These are phyloP conservation scores for Russula emetica DNA, from an alignment of 768 basidiomycete species.

Conservation along the genomic window DNA sequence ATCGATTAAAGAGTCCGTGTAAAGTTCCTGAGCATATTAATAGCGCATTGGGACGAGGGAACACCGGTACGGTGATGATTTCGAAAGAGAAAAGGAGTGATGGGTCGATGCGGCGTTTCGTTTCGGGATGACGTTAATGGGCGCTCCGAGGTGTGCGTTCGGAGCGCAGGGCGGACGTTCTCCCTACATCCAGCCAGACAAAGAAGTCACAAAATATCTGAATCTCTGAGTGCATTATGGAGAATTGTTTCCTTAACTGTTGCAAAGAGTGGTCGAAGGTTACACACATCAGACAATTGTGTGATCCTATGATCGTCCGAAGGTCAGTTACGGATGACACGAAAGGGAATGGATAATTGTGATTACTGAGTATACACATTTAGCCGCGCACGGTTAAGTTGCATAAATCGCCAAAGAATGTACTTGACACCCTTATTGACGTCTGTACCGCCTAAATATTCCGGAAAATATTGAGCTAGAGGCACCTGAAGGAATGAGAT, in stretches of 20 bases:
- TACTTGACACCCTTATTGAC: slow-evolving; percentile 45
- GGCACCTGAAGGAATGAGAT: slow-evolving; percentile 26
- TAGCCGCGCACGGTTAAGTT: slow-evolving; percentile 36
- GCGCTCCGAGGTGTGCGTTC: background rate
- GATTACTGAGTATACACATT: background rate
- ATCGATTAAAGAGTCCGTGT: no score
- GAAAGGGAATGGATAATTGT: background rate
- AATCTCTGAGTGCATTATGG: background rate
- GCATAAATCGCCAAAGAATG: slow-evolving; percentile 47
- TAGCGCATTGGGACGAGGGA: no score
- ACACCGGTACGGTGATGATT: no score
- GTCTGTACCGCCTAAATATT: slow-evolving; percentile 43
- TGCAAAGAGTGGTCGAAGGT: background rate
- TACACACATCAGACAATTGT: background rate
- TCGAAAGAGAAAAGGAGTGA: no score
- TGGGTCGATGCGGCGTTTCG: no score
- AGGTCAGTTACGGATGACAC: background rate
- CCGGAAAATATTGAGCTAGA: slow-evolving; percentile 38
- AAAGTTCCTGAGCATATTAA: no score
- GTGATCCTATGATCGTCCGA: background rate
- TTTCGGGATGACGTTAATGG: no score
- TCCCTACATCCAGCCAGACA: background rate
- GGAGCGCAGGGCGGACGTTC: background rate
- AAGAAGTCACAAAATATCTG: background rate
- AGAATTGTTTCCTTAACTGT: background rate